phyloP scores from a whole-genome alignment of 495 filamentous ascomycete species.

The Penicillium lividum region DNA sequence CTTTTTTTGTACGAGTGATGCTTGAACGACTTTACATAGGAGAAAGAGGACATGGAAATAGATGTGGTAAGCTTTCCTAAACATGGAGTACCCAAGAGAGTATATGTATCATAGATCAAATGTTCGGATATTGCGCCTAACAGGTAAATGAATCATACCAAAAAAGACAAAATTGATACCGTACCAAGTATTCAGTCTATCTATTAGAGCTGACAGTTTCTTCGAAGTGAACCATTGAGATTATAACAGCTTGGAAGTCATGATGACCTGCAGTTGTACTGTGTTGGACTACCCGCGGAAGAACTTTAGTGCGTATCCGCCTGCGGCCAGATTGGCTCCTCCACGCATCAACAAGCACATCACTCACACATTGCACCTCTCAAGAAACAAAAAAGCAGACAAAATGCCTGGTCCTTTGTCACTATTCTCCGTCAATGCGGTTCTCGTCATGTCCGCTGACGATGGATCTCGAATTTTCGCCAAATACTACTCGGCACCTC shows the following conservation, averaged over 20 bases:
- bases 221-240: background rate
- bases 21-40: slow-evolving; percentile 1
- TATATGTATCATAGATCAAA: background rate
- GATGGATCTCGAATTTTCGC: slow-evolving; percentile 89
- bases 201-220: background rate
- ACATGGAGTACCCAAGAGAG: background rate
- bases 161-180: background rate
- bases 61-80: background rate
- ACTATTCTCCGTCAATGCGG: slow-evolving; percentile 88
- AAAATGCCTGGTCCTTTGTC: slow-evolving; percentile 60
- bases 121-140: background rate
- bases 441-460: slow-evolving; percentile 85
- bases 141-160: background rate
- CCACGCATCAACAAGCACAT: slow-evolving; percentile 34
- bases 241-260: background rate
- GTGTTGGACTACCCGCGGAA: slow-evolving; percentile 25
- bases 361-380: slow-evolving; percentile 15
- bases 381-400: slow-evolving; percentile 18
- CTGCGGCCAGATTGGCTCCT: slow-evolving; percentile 42
- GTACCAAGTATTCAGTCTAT: background rate
- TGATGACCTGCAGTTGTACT: background rate
- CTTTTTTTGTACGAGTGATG: slow-evolving; percentile 9
- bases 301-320: slow-evolving; percentile 39
- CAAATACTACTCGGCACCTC: slow-evolving; percentile 92
- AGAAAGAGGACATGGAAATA: background rate